Conservation (phyloP, 495 filamentous ascomycete species). For the Xylaria longipes region DNA sequence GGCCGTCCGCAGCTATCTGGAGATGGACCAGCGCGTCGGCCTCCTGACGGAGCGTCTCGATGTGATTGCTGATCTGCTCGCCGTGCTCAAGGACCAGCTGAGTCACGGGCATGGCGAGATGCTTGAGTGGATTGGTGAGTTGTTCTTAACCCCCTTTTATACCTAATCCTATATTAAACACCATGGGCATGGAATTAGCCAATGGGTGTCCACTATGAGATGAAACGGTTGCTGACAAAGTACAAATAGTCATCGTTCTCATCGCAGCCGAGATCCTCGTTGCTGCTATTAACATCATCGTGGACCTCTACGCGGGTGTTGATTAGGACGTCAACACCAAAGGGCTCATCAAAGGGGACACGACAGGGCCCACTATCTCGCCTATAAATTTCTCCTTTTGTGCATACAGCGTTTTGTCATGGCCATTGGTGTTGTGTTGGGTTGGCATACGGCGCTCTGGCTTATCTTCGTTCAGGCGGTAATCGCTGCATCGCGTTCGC, state of each 20-base stretch:
- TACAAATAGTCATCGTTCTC: constrained; percentile 79
- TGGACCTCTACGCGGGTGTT: constrained; percentile 88
- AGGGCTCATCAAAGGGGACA: neutral
- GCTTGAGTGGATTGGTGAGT: constrained; percentile 92
- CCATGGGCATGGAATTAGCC: neutral
- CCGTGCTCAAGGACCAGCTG: constrained; percentile 94
- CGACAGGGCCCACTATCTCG: neutral
- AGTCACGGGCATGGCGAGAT: constrained; percentile 96
- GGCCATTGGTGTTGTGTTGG: constrained; percentile 13
- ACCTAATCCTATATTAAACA: neutral
- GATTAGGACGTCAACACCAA: constrained; percentile 53
- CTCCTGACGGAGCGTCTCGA: constrained; percentile 87
- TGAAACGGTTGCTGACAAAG: neutral
- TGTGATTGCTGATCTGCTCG: constrained; percentile 92
- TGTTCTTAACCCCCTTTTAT: neutral
- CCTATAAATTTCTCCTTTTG: neutral
- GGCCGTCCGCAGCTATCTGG: constrained; percentile 91
- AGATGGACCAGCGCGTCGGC: constrained; percentile 96
- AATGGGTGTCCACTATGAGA: neutral
- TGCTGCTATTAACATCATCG: constrained; percentile 91
- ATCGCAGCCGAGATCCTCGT: constrained; percentile 97
- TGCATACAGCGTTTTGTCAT: constrained; percentile 4
- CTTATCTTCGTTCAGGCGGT: neutral
- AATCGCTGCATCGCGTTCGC: neutral
- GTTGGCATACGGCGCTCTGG: constrained; percentile 8